These are phyloP conservation scores for Lactifluus pinguis DNA, from an alignment of 768 basidiomycete genomes.

Conservation along the genomic window DNA sequence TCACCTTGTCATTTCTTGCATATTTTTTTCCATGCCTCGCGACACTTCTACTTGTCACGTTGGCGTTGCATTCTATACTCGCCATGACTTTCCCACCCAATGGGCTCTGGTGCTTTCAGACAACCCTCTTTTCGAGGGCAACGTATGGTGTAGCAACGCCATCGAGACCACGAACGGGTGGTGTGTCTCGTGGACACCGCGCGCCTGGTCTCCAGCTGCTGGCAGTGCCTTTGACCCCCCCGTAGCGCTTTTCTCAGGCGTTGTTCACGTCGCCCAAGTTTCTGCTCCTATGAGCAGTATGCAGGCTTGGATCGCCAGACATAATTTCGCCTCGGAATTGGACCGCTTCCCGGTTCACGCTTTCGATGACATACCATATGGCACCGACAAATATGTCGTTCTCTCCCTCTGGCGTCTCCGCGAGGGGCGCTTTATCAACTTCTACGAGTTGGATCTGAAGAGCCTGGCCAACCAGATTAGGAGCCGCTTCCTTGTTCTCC, in stretches of 20 bases:
- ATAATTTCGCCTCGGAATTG: slow-evolving; percentile 4
- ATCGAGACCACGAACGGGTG: slow-evolving; percentile 5
- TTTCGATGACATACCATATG: background rate
- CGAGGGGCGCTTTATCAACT: background rate
- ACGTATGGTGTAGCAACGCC: slow-evolving; percentile 3
- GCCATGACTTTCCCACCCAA: background rate
- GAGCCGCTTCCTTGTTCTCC: background rate
- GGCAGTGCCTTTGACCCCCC: background rate
- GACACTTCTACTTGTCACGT: background rate
- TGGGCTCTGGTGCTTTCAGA: slow-evolving; percentile 4
- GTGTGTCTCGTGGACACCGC: background rate
- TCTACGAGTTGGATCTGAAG: background rate
- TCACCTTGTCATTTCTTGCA: background rate
- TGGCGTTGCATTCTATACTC: background rate
- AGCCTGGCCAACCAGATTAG: background rate
- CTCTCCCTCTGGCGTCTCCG: slow-evolving; percentile 1
- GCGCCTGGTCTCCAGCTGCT: background rate
- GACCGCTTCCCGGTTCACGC: background rate
- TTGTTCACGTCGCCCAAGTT: background rate
- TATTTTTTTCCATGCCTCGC: background rate
- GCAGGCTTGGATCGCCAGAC: background rate
- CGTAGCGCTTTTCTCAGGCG: background rate
- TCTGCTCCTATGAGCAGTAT: background rate
- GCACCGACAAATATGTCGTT: background rate
- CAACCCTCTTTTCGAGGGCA: background rate